Percentiles rank a stretch among this genome's conserved stretches.
Conservation (phyloP, 441 rosid species). For the Theobroma grandiflorum region DNA sequence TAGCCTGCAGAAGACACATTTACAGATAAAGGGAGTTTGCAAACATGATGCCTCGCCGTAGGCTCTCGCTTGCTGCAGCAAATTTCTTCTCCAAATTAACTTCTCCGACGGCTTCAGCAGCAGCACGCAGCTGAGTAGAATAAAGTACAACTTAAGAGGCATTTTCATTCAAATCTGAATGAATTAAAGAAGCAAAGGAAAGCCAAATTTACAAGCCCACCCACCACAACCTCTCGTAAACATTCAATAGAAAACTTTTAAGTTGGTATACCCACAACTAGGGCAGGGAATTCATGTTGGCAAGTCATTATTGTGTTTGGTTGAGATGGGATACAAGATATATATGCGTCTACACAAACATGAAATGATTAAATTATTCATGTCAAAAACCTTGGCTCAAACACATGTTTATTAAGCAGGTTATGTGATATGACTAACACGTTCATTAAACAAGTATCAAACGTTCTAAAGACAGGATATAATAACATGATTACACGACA, state of each 20-base stretch:
- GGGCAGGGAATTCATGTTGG: neutral
- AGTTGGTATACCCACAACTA: neutral
- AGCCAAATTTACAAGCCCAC: neutral
- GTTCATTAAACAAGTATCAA: neutral
- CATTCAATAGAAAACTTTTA: neutral
- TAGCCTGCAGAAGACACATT: constrained; percentile 27
- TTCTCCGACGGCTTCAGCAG: constrained; percentile 96
- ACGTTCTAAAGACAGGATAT: neutral
- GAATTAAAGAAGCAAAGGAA: neutral
- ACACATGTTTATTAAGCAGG: neutral
- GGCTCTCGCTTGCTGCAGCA: constrained; percentile 88
- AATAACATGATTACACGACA: neutral
- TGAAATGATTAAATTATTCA: neutral
- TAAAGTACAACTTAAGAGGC: constrained; percentile 9
- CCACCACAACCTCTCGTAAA: neutral
- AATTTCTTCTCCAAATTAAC: constrained; percentile 75
- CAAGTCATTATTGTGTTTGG: neutral
- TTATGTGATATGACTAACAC: neutral
- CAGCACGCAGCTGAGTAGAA: constrained; percentile 70
- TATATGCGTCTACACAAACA: neutral
- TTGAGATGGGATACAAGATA: too few species aligned
- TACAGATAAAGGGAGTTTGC: constrained; percentile 92
- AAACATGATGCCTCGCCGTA: constrained; percentile 95
- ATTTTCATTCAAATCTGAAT: neutral
- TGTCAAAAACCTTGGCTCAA: neutral